Base-by-base conservation (phyloP, 2,329 filamentous ascomycete genomes). In the Cladosporium colombiae region DNA sequence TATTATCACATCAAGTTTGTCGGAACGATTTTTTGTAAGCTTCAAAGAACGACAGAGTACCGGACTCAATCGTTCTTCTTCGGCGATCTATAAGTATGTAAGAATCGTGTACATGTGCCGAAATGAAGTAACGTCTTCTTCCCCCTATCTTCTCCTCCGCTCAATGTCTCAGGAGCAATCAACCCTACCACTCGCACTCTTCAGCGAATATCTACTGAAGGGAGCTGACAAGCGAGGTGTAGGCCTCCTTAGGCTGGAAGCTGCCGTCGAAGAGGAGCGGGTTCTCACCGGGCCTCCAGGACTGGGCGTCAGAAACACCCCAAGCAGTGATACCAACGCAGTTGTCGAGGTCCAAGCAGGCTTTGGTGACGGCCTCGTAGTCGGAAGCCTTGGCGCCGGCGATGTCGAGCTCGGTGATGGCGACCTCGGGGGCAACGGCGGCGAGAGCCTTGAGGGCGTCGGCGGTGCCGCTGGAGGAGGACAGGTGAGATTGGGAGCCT, bases 341-440 rank as follows among this genome's bases (percentile, higher is more conserved):
- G 74, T 87, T 85, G 8, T 80, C 67, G 58, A 87, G 78, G 25
- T 82, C 78, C 46, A 89, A 74, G 71, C 89, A 91, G 6, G 84
- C 88, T 57, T 85, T 81, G 8, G 76, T 68, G 44, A 75, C 80
- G 46, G 83, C 81, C 25, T 82, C 76, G 71, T 89, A 91, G 74
- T 90, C 88, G 27, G 77, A 76, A 5, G 82, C 71, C 23, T 82
- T 79, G 10, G 85, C 86, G 23, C 80, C 79, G 58, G 83, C 83
- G 72, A 92, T 90, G 72, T 92, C 89, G 23, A 90, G 81, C 78
- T 90, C 88, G 1, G 88, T 90, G 59, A 90, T 81, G 5, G 88
- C 88, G 40, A 89, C 83, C 72, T 90, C 87, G 21, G 62, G 62
- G 29, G 67, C 70, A n/a, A 81, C 83, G 14, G 74, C 76, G 33